Conservation (phyloP, 768 basidiomycete genomes). For the Podaxis sp. region DNA sequence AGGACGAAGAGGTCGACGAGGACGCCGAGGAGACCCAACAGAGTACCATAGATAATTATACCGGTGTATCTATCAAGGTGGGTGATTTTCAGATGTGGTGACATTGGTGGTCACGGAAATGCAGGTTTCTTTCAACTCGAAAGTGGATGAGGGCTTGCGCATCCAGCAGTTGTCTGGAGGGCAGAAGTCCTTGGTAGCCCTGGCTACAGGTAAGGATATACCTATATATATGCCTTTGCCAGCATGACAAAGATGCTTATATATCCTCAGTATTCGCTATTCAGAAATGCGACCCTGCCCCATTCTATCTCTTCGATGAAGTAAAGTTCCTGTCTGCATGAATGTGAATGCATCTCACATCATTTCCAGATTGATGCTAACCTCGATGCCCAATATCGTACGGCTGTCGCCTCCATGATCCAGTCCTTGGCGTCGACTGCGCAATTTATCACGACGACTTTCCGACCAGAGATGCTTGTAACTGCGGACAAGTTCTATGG, state of each 20-base stretch:
- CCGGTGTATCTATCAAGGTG: constrained; percentile 94
- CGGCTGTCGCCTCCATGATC: constrained; percentile 97
- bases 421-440: constrained; percentile 81
- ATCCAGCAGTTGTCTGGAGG: constrained; percentile 98
- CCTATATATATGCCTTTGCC: background rate
- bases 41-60: constrained; percentile 87
- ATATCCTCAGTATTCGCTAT: constrained; percentile 81
- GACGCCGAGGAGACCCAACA: constrained; percentile 72
- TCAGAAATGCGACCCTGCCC: constrained; percentile 98
- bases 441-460: constrained; percentile 98
- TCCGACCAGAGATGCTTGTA: constrained; percentile 95
- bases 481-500: constrained; percentile 97
- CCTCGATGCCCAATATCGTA: constrained; percentile 95
- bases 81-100: background rate
- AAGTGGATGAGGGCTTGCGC: constrained; percentile 91
- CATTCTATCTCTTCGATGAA: constrained; percentile 99
- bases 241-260: background rate
- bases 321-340: constrained; percentile 25
- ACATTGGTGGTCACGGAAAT: constrained; percentile 1
- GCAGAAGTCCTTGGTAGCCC: constrained; percentile 94
- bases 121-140: constrained; percentile 98
- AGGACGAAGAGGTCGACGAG: constrained; percentile 73
- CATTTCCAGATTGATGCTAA: constrained; percentile 85
- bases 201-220: constrained; percentile 67
- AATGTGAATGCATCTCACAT: background rate